These are phyloP conservation scores for Escovopsis sp. DNA, from an alignment of 2,329 filamentous ascomycete genomes.

Conservation along the genomic window DNA sequence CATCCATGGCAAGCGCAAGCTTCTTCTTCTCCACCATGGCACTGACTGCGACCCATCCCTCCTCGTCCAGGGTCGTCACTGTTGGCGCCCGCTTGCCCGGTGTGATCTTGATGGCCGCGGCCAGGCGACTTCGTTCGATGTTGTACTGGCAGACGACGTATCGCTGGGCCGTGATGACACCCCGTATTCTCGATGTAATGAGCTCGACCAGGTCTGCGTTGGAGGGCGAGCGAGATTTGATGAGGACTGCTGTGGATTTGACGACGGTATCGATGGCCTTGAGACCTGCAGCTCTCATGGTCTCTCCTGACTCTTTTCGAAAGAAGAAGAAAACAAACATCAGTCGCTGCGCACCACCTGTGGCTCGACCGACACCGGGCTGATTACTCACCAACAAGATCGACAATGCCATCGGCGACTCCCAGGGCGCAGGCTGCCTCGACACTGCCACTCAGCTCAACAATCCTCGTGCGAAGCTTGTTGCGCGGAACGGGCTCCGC, in stretches of 20 bases:
- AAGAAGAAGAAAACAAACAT: neutral
- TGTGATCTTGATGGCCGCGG: slow-evolving; percentile 59
- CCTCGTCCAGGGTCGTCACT: slow-evolving; percentile 73
- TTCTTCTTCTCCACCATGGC: slow-evolving; percentile 85
- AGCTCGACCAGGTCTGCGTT: slow-evolving; percentile 69
- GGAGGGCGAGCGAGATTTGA: slow-evolving; percentile 75
- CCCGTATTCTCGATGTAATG: slow-evolving; percentile 73
- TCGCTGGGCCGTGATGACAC: slow-evolving; percentile 88
- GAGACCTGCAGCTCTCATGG: slow-evolving; percentile 89
- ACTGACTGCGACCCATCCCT: slow-evolving; percentile 87
- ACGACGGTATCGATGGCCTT: slow-evolving; percentile 91
- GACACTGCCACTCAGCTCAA: slow-evolving; percentile 90
- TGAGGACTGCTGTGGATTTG: slow-evolving; percentile 73
- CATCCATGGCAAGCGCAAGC: slow-evolving; percentile 78
- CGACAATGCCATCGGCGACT: slow-evolving; percentile 92
- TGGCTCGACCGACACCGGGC: neutral
- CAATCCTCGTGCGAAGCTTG: slow-evolving; percentile 71
- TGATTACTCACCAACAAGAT: slow-evolving; percentile 67
- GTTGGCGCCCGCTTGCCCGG: slow-evolving; percentile 91
- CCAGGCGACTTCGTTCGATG: slow-evolving; percentile 55
- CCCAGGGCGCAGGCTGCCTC: slow-evolving; percentile 93
- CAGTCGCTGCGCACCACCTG: neutral
- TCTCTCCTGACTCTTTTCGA: slow-evolving; percentile 77
- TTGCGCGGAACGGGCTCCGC: slow-evolving; percentile 17
- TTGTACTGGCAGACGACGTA: slow-evolving; percentile 97